phyloP scores from a whole-genome alignment of 257 asterid genomes.

The Petrea volubilis region DNA sequence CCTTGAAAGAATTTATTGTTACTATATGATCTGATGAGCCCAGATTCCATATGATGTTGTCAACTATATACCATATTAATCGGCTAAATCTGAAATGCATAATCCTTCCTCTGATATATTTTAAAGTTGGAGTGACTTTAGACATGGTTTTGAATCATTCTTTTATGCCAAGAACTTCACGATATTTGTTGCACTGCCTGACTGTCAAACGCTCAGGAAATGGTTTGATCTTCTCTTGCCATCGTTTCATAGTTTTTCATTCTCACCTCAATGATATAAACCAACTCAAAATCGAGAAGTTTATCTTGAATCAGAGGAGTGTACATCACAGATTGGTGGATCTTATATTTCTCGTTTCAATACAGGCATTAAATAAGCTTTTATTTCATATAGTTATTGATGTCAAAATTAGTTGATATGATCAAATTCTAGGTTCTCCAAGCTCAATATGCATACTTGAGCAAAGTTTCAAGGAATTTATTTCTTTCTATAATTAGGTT shows the following conservation, averaged over 20 bases:
- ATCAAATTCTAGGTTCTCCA: background rate
- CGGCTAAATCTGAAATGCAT: background rate
- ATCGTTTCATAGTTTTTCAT: background rate
- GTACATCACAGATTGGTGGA: no score
- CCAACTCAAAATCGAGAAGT: background rate
- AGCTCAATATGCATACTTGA: background rate
- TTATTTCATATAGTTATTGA: background rate
- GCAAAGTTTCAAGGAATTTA: background rate
- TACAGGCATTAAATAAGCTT: background rate
- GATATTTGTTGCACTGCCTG: background rate
- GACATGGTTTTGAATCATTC: background rate
- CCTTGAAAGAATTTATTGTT: background rate
- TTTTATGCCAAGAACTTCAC: constrained; percentile 10
- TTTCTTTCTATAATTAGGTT: constrained; percentile 42
- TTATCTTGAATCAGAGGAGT: constrained; percentile 8
- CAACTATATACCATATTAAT: background rate
- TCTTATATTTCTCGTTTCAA: background rate
- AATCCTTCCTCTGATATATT: constrained; percentile 9
- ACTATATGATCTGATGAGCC: constrained; percentile 2
- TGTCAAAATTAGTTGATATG: constrained; percentile 4
- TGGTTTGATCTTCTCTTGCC: constrained; percentile 2
- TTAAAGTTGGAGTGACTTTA: constrained; percentile 8
- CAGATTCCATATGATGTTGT: background rate
- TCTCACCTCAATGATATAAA: background rate
- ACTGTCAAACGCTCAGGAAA: background rate